Percentiles rank a stretch among this genome's conserved stretches.
phyloP scores from a whole-genome alignment of 768 basidiomycete species.

The Hydnomerulius pinastri region DNA sequence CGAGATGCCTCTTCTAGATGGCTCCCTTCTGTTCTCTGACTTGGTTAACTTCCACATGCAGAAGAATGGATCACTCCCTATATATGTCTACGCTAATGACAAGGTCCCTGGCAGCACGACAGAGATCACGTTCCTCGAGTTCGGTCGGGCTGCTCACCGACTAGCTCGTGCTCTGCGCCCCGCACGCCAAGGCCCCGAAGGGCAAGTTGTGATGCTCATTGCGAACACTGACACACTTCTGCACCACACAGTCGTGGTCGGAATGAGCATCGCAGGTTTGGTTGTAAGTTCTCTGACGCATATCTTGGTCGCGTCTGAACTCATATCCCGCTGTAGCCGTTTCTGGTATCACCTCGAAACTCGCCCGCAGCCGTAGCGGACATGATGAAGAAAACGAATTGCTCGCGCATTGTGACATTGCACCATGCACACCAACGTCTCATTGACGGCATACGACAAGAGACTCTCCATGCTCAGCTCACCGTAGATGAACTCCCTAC shows the following conservation, averaged over 20 bases:
- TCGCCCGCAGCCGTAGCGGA: slow-evolving; percentile 36
- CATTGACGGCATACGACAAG: background rate
- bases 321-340: slow-evolving; percentile 23
- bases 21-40: slow-evolving; percentile 18
- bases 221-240: slow-evolving; percentile 32
- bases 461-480: background rate
- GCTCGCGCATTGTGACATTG: slow-evolving; percentile 12
- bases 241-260: slow-evolving; percentile 26
- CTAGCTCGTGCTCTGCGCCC: slow-evolving; percentile 25
- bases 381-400: slow-evolving; percentile 11
- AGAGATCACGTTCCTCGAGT: slow-evolving; percentile 13
- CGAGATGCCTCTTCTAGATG: slow-evolving; percentile 13
- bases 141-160: slow-evolving; percentile 30
- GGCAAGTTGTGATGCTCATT: slow-evolving; percentile 32
- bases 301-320: no score
- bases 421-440: slow-evolving; percentile 3
- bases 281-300: slow-evolving; percentile 31
- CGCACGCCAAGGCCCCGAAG: slow-evolving; percentile 12
- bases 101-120: slow-evolving; percentile 11
- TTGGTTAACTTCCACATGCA: slow-evolving; percentile 17
- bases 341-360: slow-evolving; percentile 40
- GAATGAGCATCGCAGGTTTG: slow-evolving; percentile 29
- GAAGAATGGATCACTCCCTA: slow-evolving; percentile 11
- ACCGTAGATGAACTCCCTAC: background rate
- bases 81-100: slow-evolving; percentile 17